These are phyloP conservation scores for Dacryopinax spathularia DNA, from an alignment of 768 basidiomycete genomes.

Conservation along the genomic window DNA sequence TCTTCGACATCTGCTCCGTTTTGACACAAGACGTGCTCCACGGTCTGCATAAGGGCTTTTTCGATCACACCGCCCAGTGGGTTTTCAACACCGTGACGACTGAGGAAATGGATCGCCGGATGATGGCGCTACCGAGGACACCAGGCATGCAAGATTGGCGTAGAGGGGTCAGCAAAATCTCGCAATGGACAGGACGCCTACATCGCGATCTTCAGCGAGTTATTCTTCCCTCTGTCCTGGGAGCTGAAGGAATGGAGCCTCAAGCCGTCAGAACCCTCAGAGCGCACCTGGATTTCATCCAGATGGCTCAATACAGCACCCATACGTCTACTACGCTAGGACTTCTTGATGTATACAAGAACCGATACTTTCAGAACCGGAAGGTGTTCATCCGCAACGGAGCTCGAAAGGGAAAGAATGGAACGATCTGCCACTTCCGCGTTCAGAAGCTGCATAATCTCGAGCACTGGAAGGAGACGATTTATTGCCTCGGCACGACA, in stretches of 20 bases:
- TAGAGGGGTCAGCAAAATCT: too few relatives aligned
- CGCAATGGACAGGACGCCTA: too few relatives aligned
- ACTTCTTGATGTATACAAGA: slow-evolving; percentile 18
- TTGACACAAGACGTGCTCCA: slow-evolving; percentile 29
- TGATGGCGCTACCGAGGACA: too few relatives aligned
- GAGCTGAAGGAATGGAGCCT: too few relatives aligned
- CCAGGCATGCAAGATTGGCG: too few relatives aligned
- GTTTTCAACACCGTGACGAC: slow-evolving; percentile 21
- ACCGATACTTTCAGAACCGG: slow-evolving; percentile 28
- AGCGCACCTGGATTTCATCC: slow-evolving; percentile 29
- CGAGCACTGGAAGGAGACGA: slow-evolving; percentile 23
- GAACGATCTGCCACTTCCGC: slow-evolving; percentile 30
- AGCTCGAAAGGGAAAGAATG: slow-evolving; percentile 16
- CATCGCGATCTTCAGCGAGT: too few relatives aligned
- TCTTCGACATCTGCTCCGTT: slow-evolving; percentile 24
- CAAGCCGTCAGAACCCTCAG: slow-evolving; percentile 9
- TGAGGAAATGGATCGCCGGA: slow-evolving; percentile 26
- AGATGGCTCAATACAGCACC: slow-evolving; percentile 24
- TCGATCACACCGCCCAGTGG: slow-evolving; percentile 31
- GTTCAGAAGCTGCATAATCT: slow-evolving; percentile 31
- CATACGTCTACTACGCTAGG: slow-evolving; percentile 23
- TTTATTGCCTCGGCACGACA: slow-evolving; percentile 19
- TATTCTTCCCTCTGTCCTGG: too few relatives aligned
- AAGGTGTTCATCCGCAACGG: slow-evolving; percentile 24
- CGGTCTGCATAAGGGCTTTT: slow-evolving; percentile 27